Conservation (phyloP, 768 basidiomycete genomes). For the Pleurotus salmoneostramineus region DNA sequence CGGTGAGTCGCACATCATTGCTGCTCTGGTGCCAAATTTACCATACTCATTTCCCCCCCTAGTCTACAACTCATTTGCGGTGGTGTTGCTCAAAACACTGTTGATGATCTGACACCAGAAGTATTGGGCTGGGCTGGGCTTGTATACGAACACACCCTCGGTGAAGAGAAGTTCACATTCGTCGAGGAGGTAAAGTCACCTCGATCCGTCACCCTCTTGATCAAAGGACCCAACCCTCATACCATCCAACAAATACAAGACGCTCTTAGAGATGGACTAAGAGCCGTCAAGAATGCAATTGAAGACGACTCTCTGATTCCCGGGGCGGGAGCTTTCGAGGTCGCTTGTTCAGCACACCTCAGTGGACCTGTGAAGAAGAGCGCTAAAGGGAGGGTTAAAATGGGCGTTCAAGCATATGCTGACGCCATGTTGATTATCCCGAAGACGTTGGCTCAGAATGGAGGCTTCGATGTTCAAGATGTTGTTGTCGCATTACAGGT, state of each 20-base stretch:
- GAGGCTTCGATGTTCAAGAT: slow-evolving; percentile 96
- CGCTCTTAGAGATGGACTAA: slow-evolving; percentile 94
- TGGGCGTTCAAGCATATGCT: slow-evolving; percentile 96
- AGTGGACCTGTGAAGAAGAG: slow-evolving; percentile 73
- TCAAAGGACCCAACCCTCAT: slow-evolving; percentile 97
- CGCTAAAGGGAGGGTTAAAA: slow-evolving; percentile 92
- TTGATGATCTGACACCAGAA: slow-evolving; percentile 90
- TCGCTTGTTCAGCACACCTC: slow-evolving; percentile 86
- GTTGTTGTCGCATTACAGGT: slow-evolving; percentile 89
- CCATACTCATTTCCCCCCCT: too few relatives aligned
- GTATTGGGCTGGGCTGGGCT: slow-evolving; percentile 96
- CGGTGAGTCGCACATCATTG: slow-evolving; percentile 45
- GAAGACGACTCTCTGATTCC: slow-evolving; percentile 89
- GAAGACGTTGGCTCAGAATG: slow-evolving; percentile 94
- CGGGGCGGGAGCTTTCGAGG: slow-evolving; percentile 97
- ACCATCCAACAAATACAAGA: slow-evolving; percentile 97
- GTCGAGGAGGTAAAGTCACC: slow-evolving; percentile 95
- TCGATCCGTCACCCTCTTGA: slow-evolving; percentile 90
- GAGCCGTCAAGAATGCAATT: slow-evolving; percentile 94
- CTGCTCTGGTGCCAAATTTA: not conserved
- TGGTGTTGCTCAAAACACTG: slow-evolving; percentile 94
- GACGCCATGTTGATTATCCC: slow-evolving; percentile 94
- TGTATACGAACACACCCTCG: slow-evolving; percentile 97
- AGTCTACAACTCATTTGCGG: slow-evolving; percentile 94
- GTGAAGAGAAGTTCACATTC: slow-evolving; percentile 98